Evolutionary conservation across 371 early-diverging fungal species (phyloP).

Genomic region (Entomophthora muscae): DNA sequence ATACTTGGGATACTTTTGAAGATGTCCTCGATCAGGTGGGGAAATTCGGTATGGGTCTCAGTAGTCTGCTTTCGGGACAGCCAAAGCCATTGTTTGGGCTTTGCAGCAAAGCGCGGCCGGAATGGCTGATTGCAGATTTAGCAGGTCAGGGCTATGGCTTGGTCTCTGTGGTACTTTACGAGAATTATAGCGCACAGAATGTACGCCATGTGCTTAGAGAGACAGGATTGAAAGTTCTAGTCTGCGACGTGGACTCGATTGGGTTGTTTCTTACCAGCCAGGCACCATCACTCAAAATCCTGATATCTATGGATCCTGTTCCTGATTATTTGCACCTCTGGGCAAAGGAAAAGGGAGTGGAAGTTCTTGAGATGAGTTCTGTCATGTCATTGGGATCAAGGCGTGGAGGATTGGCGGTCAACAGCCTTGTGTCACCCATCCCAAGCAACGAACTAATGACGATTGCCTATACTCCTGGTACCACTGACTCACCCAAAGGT

Average conservation of each 20-base stretch:
- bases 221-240: neutral
- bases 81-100: neutral
- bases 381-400: neutral
- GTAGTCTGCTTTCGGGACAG: neutral
- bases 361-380: neutral
- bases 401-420: neutral
- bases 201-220: neutral
- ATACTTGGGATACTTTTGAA: neutral
- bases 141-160: slow-evolving; percentile 6
- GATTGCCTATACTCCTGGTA: slow-evolving; percentile 5
- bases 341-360: neutral
- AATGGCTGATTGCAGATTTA: slow-evolving; percentile 7
- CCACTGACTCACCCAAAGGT: slow-evolving; percentile 7
- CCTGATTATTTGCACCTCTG: neutral
- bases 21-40: neutral
- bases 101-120: slow-evolving; percentile 1
- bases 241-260: neutral
- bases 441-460: neutral
- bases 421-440: neutral
- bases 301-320: neutral
- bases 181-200: neutral
- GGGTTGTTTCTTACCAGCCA: neutral
- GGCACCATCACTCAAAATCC: neutral
- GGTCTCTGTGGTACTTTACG: neutral
- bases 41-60: slow-evolving; percentile 4